Base-by-base conservation (phyloP, 345 rosid genomes). In the Pistacia atlantica region DNA sequence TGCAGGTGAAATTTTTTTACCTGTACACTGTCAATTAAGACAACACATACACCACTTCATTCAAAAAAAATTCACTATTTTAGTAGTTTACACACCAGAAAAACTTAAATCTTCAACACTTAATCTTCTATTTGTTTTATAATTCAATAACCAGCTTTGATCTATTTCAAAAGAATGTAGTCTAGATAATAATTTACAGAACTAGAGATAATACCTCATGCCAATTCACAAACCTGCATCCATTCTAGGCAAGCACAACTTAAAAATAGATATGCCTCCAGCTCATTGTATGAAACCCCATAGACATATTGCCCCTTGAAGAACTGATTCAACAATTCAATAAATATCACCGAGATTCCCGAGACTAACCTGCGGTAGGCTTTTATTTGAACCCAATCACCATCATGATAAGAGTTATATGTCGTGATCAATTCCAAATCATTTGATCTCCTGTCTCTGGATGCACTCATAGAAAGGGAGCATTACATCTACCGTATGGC, bases 171-270 rank as follows among this genome's bases (percentile, higher is more conserved):
- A 56, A 57, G 20, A 28, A 10, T 10, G 42, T 45, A n/a, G 25
- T 51, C 33, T 20, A 57, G 61, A 49, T 16, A 1, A 16, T 13
- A 33, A 20, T 64, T 14, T 20, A 74, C 28, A 54, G 14, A 35
- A 35, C 45, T 42, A 66, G 38, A 5, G 14, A 8, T 54, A 54
- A 54, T 17, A 11, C 37, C 42, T 12, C 0, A 10, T 2, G 25
- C 5, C 11, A 69, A 79, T 61, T 63, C 58, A 82, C 78, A 52
- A 76, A 89, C 90, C 86, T 89, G 90, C 92, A 86, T 85, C 90
- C 92, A 85, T 65, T 86, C 92, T 65, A 89, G 89, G 79, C 87
- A 89, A 75, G 92, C 90, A 45, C 92, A 84, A 71, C 86, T 86
- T 75, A 86, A 85, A 69, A 83, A 83, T 83, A 87, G 77, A 70